Base-by-base conservation (phyloP, 2,329 filamentous ascomycete species). In the Hymenoscyphus linearis region DNA sequence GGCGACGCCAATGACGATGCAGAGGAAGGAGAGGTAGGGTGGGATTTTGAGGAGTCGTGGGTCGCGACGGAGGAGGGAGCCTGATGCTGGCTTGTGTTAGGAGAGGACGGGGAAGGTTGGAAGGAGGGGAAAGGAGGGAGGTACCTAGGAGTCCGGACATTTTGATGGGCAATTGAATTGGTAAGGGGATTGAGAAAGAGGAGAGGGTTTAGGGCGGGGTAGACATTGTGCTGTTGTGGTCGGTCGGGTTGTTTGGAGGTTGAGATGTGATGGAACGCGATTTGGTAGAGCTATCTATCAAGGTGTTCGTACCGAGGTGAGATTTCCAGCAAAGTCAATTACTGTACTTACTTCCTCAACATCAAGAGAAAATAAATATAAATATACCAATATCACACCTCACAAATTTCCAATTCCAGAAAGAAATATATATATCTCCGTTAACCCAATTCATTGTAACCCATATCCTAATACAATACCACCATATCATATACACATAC, bases 11-110 rank as follows among this genome's bases (percentile, higher is more conserved):
- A 96, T 83, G 55, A 93, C 70, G 69, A 98, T 86, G 76, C 90
- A 96, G 47, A 96, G 78, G 57, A 91, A 82, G 36, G 93, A 97
- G 36, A 98, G 78, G 77, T 96, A 93, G 14, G 92, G 91, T 47
- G 93, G 93, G 18, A 96, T 77, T 77, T 90, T 90, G 66, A 95
- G 84, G 61, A 96, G 80, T 67, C 90, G 85, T 69, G 90, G 89
- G 75, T 96, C 90, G 75, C 86, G 86, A 72, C 91, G 88, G 72
- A 96, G 80, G 69, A 84, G 83, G 69, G 90, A 77, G 65, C 87
- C 80, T 70, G 87, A 77, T 69, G 80, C 78, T 77, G 34, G 16
- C n/a, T 4, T 37, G 18, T 14, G 22, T 16, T 22, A 44, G 37
- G 10, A 26, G 25, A 5, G 14, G 10, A n/a, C 14, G 16, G 2